These are phyloP conservation scores for Rhododendron ovatum DNA, from an alignment of 148 eudicot genomes.

Conservation along the genomic window DNA sequence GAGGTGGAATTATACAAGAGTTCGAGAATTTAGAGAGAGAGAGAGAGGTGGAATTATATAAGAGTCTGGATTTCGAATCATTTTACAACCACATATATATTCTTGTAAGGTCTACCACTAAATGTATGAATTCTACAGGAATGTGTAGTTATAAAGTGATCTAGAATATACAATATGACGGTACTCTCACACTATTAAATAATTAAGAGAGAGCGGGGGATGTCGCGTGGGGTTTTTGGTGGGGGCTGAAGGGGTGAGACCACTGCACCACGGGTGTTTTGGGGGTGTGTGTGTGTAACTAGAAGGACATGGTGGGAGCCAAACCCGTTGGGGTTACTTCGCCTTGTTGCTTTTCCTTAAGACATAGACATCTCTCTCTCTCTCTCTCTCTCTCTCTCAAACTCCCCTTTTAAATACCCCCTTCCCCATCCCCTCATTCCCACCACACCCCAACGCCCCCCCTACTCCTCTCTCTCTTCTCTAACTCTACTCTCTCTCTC, in stretches of 20 bases:
- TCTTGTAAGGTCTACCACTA: no score
- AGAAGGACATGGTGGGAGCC: conserved; percentile 15
- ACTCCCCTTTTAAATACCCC: conserved; percentile 19
- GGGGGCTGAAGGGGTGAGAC: conserved; percentile 9
- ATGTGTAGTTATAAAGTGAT: no score
- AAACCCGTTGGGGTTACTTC: background rate
- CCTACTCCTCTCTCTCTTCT: background rate
- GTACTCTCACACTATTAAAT: no score
- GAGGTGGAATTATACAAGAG: no score
- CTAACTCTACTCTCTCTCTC: background rate
- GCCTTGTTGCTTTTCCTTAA: conserved; percentile 17
- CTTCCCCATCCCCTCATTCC: background rate
- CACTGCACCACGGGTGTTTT: conserved; percentile 9
- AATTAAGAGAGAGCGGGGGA: no score
- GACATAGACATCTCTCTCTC: conserved; percentile 17
- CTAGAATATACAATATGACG: no score
- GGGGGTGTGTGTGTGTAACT: background rate
- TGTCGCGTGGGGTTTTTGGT: conserved; percentile 17
- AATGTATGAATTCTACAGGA: no score
- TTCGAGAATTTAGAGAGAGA: no score
- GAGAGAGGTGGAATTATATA: no score
- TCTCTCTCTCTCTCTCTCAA: background rate
- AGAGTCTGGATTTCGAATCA: no score
- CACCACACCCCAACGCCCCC: background rate
- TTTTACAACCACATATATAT: no score